A percentile compares a stretch with the other conserved stretches of the same genome.
These are phyloP conservation scores for Corrigiola litoralis DNA, from an alignment of 179 eudicot genomes.

Conservation along the genomic window DNA sequence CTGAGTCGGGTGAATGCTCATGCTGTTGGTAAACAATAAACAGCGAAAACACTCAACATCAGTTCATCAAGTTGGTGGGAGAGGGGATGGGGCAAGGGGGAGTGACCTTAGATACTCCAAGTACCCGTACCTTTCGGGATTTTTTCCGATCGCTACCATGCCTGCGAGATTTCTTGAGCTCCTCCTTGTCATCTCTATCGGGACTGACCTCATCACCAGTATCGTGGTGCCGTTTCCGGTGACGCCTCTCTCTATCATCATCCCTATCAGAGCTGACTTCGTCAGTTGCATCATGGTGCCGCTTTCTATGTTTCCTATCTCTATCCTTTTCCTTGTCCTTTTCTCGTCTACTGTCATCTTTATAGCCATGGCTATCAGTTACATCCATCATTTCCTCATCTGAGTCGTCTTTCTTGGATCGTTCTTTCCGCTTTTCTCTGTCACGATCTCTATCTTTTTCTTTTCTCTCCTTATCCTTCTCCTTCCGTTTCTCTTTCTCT, in stretches of 20 bases:
- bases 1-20: slow-evolving; percentile 87
- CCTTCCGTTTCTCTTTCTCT: slow-evolving; percentile 51
- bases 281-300: slow-evolving; percentile 73
- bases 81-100: not conserved
- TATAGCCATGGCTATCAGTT: slow-evolving; percentile 43
- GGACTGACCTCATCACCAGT: slow-evolving; percentile 38
- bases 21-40: slow-evolving; percentile 42
- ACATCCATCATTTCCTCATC: slow-evolving; percentile 64
- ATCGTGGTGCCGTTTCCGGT: slow-evolving; percentile 24
- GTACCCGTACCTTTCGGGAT: slow-evolving; percentile 68
- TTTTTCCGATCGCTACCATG: slow-evolving; percentile 93
- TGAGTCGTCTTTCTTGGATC: slow-evolving; percentile 71
- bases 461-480: slow-evolving; percentile 39
- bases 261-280: slow-evolving; percentile 71
- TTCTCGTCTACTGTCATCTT: slow-evolving; percentile 65
- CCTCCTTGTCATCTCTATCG: slow-evolving; percentile 85
- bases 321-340: slow-evolving; percentile 69
- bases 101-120: not conserved
- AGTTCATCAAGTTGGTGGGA: not conserved
- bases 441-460: slow-evolving; percentile 40
- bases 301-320: slow-evolving; percentile 81
- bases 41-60: not conserved
- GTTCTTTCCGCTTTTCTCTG: slow-evolving; percentile 49
- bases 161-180: slow-evolving; percentile 72
- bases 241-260: slow-evolving; percentile 35